These are phyloP conservation scores for Trypanosoma boissoni DNA, from an alignment of 208 protist species.

Conservation along the genomic window DNA sequence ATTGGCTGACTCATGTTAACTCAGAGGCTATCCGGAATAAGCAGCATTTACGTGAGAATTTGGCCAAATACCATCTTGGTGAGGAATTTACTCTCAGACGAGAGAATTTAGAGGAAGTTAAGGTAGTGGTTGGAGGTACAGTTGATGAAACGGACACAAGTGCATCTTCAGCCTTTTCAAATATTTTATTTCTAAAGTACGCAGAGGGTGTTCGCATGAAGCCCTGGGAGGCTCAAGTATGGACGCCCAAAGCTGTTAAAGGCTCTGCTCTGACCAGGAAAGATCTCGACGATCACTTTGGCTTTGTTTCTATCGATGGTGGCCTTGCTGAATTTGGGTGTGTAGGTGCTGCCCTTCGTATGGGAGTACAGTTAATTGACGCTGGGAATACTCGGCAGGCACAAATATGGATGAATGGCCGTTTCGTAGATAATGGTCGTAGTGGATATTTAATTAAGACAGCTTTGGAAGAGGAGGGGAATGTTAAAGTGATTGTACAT, in stretches of 20 bases:
- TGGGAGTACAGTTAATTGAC: constrained; percentile 80
- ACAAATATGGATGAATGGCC: constrained; percentile 58
- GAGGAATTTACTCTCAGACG: constrained; percentile 79
- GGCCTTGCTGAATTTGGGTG: constrained; percentile 15
- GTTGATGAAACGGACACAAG: constrained; percentile 64
- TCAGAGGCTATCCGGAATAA: constrained; percentile 69
- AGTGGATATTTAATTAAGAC: constrained; percentile 85
- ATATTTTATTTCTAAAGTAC: constrained; percentile 81
- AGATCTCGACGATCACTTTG: constrained; percentile 64
- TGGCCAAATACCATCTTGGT: constrained; percentile 63
- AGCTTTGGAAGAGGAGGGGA: constrained; percentile 38
- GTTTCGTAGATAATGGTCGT: constrained; percentile 79
- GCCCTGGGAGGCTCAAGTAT: constrained; percentile 61
- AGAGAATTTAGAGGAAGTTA: constrained; percentile 84
- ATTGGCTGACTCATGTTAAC: constrained; percentile 90
- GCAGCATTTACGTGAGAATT: constrained; percentile 64
- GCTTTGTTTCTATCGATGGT: constrained; percentile 46
- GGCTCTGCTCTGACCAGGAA: constrained; percentile 23
- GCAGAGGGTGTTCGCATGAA: constrained; percentile 27
- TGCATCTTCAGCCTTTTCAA: constrained; percentile 52
- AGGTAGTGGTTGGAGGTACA: constrained; percentile 77
- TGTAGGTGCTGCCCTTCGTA: constrained; percentile 38
- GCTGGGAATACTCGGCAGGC: constrained; percentile 44
- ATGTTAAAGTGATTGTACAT: constrained; percentile 45
- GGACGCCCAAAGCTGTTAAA: constrained; percentile 20